Evolutionary conservation across 1,139 yeast species (phyloP).

Genomic region (Suhomyces anneliseae): DNA sequence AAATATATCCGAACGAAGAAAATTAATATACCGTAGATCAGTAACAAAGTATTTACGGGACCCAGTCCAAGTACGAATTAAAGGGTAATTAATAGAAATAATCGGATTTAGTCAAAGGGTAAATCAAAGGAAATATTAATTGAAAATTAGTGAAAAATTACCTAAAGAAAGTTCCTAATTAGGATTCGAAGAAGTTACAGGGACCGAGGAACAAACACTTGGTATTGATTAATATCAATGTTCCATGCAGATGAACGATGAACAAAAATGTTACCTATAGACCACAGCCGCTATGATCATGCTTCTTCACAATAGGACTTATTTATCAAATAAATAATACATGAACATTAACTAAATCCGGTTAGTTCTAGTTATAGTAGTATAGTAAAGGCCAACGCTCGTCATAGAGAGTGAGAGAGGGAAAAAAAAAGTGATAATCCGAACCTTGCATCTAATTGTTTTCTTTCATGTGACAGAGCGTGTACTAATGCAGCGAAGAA

Average conservation of each 20-base stretch:
- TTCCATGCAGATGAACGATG: not conserved
- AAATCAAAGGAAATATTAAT: too few species aligned
- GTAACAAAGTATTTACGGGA: too few species aligned
- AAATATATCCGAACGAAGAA: too few species aligned
- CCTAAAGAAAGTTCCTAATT: not conserved
- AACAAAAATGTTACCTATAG: not conserved
- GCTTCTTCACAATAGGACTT: not conserved
- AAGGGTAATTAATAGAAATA: too few species aligned
- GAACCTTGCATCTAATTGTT: not conserved
- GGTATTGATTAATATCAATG: not conserved
- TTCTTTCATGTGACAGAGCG: conserved; percentile 4
- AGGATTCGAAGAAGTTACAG: not conserved
- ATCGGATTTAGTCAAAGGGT: too few species aligned
- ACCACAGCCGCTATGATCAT: not conserved
- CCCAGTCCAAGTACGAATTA: too few species aligned
- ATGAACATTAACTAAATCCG: too few species aligned
- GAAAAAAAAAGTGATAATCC: not conserved
- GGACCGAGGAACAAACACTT: not conserved
- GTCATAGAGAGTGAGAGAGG: not conserved
- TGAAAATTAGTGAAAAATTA: not conserved
- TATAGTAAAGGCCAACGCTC: too few species aligned
- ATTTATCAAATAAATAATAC: not conserved
- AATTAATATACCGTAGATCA: too few species aligned
- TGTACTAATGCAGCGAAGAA: conserved; percentile 5
- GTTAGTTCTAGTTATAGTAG: too few species aligned